Evolutionary conservation across 2,329 filamentous ascomycete species (phyloP), one percentile per base, ranked within the genome.

Genomic region (Xylariaceae sp.): DNA sequence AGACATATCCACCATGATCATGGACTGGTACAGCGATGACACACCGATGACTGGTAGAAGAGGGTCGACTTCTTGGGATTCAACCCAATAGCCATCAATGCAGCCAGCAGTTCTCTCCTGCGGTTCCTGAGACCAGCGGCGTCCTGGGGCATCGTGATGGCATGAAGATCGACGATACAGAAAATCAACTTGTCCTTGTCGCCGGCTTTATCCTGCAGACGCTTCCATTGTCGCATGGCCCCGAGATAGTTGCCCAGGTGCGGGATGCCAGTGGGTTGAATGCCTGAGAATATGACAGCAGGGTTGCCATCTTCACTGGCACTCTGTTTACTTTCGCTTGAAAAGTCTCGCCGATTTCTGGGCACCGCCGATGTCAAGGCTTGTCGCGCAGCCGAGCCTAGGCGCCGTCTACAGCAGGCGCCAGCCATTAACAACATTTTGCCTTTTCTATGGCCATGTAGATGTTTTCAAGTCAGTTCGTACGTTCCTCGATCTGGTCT

Each of bases 211-310:
- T 90, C 75, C 62, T 99, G 92, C 6, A 96, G 77, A 57, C 80
- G 78, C 46, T 88, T 87, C 94, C 94, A 99, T 77, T 90, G 84
- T 49, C 84, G 82, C 53, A 99, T 75, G 12, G 94, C 94, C 30
- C 94, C 94, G 8, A 95, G 80, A 71, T 96, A 99, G 73, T 99
- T 99, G 53, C 94, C 94, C 32, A 99, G 75, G 70, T 99, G 94
- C 11, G 94, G 94, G 29, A 95, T 80, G 37, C 92, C 94, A 0
- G 94, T 99, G 19, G 94, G 94, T 71, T 99, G 94, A 64, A 99
- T 99, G 51, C 91, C 94, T 3, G 94, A 97, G 76, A 99, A 96
- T 65, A 97, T 83, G 56, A 87, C 77, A 3, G 57, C 59, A 58
- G 19, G 19, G 19, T 60, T 47, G 6, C 51, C 48, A 9, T 35